Evolutionary conservation across 2,329 filamentous ascomycete genomes (phyloP), one percentile per base, ranked within the genome.

Genomic region (Neodidymelliopsis sp.): DNA sequence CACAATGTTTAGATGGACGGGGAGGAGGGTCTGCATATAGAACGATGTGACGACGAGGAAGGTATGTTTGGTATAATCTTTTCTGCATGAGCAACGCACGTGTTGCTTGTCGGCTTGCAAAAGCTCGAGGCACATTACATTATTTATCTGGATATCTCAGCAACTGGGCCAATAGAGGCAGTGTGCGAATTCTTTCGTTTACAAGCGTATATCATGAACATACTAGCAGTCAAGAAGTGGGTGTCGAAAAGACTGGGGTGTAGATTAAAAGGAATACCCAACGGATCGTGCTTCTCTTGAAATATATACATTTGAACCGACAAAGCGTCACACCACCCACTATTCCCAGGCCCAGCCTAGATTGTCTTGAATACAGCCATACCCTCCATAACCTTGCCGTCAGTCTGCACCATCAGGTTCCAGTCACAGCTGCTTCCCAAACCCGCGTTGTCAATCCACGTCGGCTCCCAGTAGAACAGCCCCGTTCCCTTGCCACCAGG

Each of bases 391-490:
- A 79, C 83, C 43, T 76, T 77, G 3, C 84, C 81, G 2, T 76
- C 75, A 55, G 75, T 78, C 48, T 77, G 74, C 41, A 88, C 84
- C 78, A 89, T 78, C 33, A 84, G 75, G 69, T 86, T 88, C 59
- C 84, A 83, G 13, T 76, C 74, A 63, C 86, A 89, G 30, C 84
- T 86, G 13, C 84, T 87, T 2, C 86, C 86, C 40, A 89, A 69
- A 0, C 71, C 80, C 9, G 81, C 79, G 69, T 89, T 90, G 30
- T 84, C 77, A 54, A 89, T 76, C 86, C 86, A 90, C 0, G 82
- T 84, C 0, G 86, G 86, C 67, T 91, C 87, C 87, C 87, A 90
- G 58, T 90, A 90, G 54, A 86, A 89, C 6, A 90, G 33, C 0
- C 86, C 88, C 4, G 70, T 20, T 1, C 67, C 69, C 45, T 75